Conservation (phyloP, 306 rosid species). For the Trichosanthes truncata region DNA sequence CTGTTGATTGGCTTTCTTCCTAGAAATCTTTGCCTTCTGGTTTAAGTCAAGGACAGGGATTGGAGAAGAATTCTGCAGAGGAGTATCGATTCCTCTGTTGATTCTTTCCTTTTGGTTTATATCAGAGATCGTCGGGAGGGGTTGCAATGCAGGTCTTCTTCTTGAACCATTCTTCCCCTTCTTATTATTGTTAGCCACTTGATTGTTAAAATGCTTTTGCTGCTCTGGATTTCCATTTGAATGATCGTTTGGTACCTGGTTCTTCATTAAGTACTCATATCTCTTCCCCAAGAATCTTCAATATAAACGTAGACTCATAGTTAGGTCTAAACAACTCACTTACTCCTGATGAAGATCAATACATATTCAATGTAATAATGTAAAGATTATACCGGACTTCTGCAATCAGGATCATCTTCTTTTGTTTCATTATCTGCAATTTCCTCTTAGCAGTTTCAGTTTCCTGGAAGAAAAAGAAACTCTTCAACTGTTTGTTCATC, state of each 20-base stretch:
- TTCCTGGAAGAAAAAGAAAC: slow-evolving; percentile 37
- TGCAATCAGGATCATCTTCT: slow-evolving; percentile 42
- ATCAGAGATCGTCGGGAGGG: slow-evolving; percentile 8
- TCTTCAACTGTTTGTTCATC: slow-evolving; percentile 7
- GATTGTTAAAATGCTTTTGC: slow-evolving; percentile 27
- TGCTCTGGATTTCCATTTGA: slow-evolving; percentile 26
- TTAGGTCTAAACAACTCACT: background rate
- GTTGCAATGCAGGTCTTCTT: slow-evolving; percentile 34
- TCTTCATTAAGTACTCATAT: slow-evolving; percentile 37
- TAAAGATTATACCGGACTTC: slow-evolving; percentile 61
- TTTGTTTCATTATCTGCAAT: slow-evolving; percentile 46
- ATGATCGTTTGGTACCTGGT: slow-evolving; percentile 32
- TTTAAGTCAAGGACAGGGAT: slow-evolving; percentile 46
- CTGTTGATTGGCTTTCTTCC: slow-evolving; percentile 36
- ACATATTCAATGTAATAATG: background rate
- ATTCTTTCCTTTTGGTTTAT: slow-evolving; percentile 42
- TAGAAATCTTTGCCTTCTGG: slow-evolving; percentile 42
- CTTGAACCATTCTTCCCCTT: slow-evolving; percentile 42
- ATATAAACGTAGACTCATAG: slow-evolving; percentile 1
- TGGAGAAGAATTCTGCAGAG: slow-evolving; percentile 31
- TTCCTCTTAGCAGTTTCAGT: slow-evolving; percentile 50
- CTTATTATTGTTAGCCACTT: slow-evolving; percentile 15
- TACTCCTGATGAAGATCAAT: background rate
- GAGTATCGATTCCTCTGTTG: slow-evolving; percentile 23
- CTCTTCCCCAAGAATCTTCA: slow-evolving; percentile 75